phyloP scores from a whole-genome alignment of 495 filamentous ascomycete genomes.

The Penicillium samsonianum region DNA sequence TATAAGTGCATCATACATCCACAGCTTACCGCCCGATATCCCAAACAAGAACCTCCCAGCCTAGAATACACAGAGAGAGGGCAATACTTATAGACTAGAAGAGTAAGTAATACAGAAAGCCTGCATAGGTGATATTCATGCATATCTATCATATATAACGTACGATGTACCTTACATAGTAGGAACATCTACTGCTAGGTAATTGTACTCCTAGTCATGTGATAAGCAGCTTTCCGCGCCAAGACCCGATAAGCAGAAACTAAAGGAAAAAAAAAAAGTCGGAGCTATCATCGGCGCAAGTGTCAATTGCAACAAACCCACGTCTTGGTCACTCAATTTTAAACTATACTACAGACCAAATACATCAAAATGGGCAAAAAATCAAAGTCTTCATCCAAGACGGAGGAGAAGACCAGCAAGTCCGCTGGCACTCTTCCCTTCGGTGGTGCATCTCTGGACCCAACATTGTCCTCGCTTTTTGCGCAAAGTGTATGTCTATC shows the following conservation, averaged over 20 bases:
- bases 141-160: not conserved
- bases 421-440: slow-evolving; percentile 34
- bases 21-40: not conserved
- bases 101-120: not conserved
- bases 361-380: slow-evolving; percentile 44
- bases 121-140: slow-evolving; percentile 2
- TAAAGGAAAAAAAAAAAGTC: slow-evolving; percentile 35
- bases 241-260: slow-evolving; percentile 33
- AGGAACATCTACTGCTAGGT: not conserved
- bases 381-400: slow-evolving; percentile 38
- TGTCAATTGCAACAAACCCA: slow-evolving; percentile 14
- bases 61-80: not conserved
- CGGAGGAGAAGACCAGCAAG: slow-evolving; percentile 20
- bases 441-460: slow-evolving; percentile 60
- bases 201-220: slow-evolving; percentile 21
- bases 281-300: slow-evolving; percentile 20
- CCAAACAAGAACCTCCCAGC: not conserved
- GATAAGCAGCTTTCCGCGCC: slow-evolving; percentile 29
- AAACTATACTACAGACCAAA: not conserved
- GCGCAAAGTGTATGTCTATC: slow-evolving; percentile 67
- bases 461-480: slow-evolving; percentile 76
- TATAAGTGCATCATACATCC: not conserved
- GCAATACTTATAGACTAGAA: not conserved
- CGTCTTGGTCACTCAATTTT: not conserved
- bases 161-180: not conserved